A percentile compares a stretch with the other conserved stretches of the same genome.
phyloP scores from a whole-genome alignment of 306 rosid genomes.

The Chamaecrista fasciculata region DNA sequence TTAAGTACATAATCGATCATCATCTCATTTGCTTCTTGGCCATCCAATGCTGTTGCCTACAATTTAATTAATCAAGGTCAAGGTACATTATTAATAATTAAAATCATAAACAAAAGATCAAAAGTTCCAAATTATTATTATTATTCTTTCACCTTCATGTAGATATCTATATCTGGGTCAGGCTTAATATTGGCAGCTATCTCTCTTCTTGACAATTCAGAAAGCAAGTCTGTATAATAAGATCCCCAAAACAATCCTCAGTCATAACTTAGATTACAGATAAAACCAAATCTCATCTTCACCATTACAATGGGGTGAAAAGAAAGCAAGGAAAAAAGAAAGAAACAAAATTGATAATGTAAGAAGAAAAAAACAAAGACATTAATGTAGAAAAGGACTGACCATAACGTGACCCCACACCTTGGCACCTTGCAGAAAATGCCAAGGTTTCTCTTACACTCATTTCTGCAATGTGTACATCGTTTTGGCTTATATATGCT shows the following conservation, averaged over 20 bases:
- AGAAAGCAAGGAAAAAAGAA: too few species aligned
- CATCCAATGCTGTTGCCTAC: conserved; percentile 42
- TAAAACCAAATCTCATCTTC: too few species aligned
- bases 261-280: too few species aligned
- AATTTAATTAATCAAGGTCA: too few species aligned
- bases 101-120: too few species aligned
- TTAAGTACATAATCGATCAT: conserved; percentile 67
- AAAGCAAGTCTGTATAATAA: conserved; percentile 39
- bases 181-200: conserved; percentile 67
- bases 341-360: too few species aligned
- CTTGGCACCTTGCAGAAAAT: conserved; percentile 81
- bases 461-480: conserved; percentile 84
- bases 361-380: not conserved
- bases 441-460: conserved; percentile 93
- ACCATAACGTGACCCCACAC: conserved; percentile 83
- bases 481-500: conserved; percentile 85
- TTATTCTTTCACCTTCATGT: conserved; percentile 58
- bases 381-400: conserved; percentile 1
- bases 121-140: not conserved
- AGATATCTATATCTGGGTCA: conserved; percentile 72
- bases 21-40: conserved; percentile 57
- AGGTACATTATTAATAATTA: too few species aligned
- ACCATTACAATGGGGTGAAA: too few species aligned
- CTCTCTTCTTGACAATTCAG: conserved; percentile 72
- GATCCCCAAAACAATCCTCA: not conserved